Evolutionary conservation across 2,329 filamentous ascomycete species (phyloP), one percentile per base, ranked within the genome.

Genomic region (Ceratocystis eucalypticola): DNA sequence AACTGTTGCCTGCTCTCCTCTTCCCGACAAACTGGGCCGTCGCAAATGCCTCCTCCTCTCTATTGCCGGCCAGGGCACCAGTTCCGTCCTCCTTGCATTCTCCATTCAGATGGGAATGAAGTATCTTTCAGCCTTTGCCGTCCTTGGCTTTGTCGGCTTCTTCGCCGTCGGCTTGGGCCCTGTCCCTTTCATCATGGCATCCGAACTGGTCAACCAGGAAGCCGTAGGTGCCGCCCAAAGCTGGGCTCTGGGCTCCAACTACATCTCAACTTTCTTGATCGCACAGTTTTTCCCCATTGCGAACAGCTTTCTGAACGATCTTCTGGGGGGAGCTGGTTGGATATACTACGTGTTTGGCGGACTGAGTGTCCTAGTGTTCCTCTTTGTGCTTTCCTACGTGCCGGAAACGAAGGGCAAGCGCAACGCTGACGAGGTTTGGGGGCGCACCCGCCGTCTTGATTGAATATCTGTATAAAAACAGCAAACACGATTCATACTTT

Each of bases 241-340:
- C 67, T 95, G 91, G 83, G 89, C 88, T 0, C 77, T 97, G 28
- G 90, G 85, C 1, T 88, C 89, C 15, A 97, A 94, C 75, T 97
- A 95, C 80, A 80, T 90, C 30, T 88, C 91, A 0, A 97, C 93
- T 0, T 97, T 96, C 73, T 71, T 96, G 25, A 91, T 99, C 1
- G 92, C 93, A 0, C 91, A 96, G 71, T 96, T 96, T 76, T 96
- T 99, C 79, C 93, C 94, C 0, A 82, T 96, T 22, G 75, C 96
- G 68, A 95, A 96, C 73, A 83, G 84, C 55, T 83, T 82, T 2
- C 76, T 96, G 64, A 92, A 87, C 71, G 74, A 76, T 0, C 72
- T 75, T 2, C 74, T 86, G 10, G 84, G 89, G 0, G 88, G 87
- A 0, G 82, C 86, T 2, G 92, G 93, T 1, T 89, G 87, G 78